Evolutionary conservation across 176 grass and related monocot species (phyloP).

Genomic region (Hyparrhenia diplandra): DNA sequence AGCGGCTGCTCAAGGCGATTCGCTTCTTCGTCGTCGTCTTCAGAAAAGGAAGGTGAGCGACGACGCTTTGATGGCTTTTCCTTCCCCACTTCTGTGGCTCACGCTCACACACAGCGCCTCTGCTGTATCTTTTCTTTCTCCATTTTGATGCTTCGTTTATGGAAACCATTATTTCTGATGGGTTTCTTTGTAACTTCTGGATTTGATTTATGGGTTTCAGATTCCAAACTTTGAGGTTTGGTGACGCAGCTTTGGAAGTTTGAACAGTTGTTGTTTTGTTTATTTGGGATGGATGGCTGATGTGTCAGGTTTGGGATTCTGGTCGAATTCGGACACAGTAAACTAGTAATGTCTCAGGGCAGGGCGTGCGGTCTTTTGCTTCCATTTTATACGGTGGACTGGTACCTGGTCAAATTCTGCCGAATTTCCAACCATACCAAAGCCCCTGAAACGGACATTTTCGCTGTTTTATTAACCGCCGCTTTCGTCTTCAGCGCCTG

Average conservation of each 20-base stretch:
- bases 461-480: constrained; percentile 10
- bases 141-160: background rate
- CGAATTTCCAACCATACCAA: constrained; percentile 24
- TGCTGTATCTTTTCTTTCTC: constrained; percentile 22
- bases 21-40: background rate
- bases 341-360: background rate
- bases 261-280: background rate
- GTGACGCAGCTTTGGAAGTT: background rate
- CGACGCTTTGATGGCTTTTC: background rate
- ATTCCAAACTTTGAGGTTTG: background rate
- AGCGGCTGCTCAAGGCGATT: too few relatives aligned
- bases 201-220: background rate
- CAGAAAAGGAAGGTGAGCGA: constrained; percentile 45
- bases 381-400: background rate
- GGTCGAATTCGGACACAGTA: background rate
- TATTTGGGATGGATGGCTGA: background rate
- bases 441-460: constrained; percentile 36
- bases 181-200: background rate
- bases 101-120: background rate
- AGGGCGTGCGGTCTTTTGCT: constrained; percentile 1
- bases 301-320: constrained; percentile 25
- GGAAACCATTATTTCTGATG: background rate
- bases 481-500: constrained; percentile 16
- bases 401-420: constrained; percentile 31
- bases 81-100: background rate